Evolutionary conservation across 78 protist species (phyloP), one percentile per base, ranked within the genome.

Genomic region (Diacronema lutheri): DNA sequence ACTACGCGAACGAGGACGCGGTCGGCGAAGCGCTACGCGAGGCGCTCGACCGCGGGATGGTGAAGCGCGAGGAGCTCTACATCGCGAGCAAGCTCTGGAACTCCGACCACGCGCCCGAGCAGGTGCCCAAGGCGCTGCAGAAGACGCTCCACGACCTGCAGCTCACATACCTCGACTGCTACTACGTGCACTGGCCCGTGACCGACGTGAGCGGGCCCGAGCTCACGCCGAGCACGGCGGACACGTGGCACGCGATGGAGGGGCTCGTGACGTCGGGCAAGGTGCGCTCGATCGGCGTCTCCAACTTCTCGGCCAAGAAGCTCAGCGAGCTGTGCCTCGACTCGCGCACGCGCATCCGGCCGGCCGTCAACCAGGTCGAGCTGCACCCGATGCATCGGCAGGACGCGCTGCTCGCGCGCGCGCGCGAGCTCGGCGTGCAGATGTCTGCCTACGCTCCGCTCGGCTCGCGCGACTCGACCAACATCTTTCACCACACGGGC

Each of bases 311-410:
- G 6, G 56, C 78, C 14, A 25, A 26, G 29, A 88, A 73, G 55
- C 84, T 92, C 29, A 50, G 35, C 12, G 93, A 88, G 16, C 77
- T 92, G 19, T 20, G 72, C 16, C 16, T 44, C 16, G 50, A 3
- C 16, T 21, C 87, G 50, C 1, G 37, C 23, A 56, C 65, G 25
- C 40, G 2, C 21, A 61, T 90, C 6, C 41, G 16, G 7, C 92
- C 93, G n/a, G 74, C 79, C 10, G 93, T 92, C 25, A 92, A 92
- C 69, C 94, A 92, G 83, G 91, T 92, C 33, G 94, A 92, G 77
- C 0, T 35, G 71, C 61, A 41, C 38, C 82, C 82, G 33, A 1
- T 31, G 38, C 16, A 0, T 37, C 35, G 40, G 71, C 38, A 64
- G n/a, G 50, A 11, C n/a, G n/a, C 4, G 31, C 74, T 66, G 50